Evolutionary conservation across 2,329 filamentous ascomycete species (phyloP).

Genomic region (Fusarium sublunatum): DNA sequence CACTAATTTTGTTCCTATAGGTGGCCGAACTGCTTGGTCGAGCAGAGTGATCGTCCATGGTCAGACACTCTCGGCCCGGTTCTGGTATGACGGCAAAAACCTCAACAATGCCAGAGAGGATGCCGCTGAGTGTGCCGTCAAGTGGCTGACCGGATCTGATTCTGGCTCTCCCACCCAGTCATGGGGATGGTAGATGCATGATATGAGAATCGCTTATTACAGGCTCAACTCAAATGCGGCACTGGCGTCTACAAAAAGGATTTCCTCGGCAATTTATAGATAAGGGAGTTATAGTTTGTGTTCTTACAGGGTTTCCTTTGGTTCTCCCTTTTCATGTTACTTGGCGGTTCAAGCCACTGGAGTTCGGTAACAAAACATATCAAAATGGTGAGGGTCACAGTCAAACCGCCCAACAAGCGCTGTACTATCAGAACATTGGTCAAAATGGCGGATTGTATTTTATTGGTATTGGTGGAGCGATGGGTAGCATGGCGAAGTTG

Average conservation of each 20-base stretch:
- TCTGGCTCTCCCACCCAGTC: slow-evolving; percentile 40
- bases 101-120: slow-evolving; percentile 90
- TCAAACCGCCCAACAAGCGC: slow-evolving; percentile 13
- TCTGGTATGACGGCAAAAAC: slow-evolving; percentile 92
- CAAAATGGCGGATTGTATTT: slow-evolving; percentile 15
- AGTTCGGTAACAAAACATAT: slow-evolving; percentile 40
- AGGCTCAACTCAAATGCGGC: slow-evolving; percentile 8
- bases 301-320: slow-evolving; percentile 13
- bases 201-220: slow-evolving; percentile 9
- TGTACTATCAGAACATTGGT: slow-evolving; percentile 6
- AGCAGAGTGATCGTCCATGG: slow-evolving; percentile 80
- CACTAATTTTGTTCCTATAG: slow-evolving; percentile 56
- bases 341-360: slow-evolving; percentile 29
- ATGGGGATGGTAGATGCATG: slow-evolving; percentile 39
- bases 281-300: slow-evolving; percentile 17
- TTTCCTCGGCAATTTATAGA: neutral
- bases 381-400: slow-evolving; percentile 21
- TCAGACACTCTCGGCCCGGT: slow-evolving; percentile 75
- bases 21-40: slow-evolving; percentile 92
- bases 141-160: slow-evolving; percentile 61
- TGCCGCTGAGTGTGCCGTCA: slow-evolving; percentile 84
- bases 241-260: neutral
- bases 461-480: neutral
- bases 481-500: slow-evolving; percentile 5
- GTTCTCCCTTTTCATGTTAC: slow-evolving; percentile 11